A percentile compares a stretch with the other conserved stretches of the same genome.
These are phyloP conservation scores for Crotalaria pallida DNA, from an alignment of 306 rosid genomes.

Conservation along the genomic window DNA sequence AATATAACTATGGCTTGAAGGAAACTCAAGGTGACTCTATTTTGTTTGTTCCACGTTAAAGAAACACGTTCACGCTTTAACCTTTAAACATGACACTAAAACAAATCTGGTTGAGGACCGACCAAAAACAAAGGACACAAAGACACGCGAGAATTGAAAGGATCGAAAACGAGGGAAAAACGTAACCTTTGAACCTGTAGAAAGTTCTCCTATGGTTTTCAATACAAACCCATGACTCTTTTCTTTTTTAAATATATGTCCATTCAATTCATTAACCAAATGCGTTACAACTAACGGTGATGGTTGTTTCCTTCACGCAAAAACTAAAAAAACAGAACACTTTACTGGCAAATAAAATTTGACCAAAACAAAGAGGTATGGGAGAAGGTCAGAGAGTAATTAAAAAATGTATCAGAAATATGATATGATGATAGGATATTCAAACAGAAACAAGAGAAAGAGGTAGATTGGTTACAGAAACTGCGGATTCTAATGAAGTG, in stretches of 20 bases:
- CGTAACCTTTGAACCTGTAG: neutral
- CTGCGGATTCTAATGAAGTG: neutral
- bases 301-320: neutral
- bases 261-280: too few relatives aligned
- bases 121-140: neutral
- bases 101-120: too few relatives aligned
- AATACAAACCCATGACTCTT: neutral
- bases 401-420: neutral
- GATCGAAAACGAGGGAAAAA: neutral
- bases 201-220: neutral
- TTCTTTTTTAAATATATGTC: neutral
- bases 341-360: slow-evolving; percentile 22
- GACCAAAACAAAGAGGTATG: neutral
- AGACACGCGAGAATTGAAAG: neutral
- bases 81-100: slow-evolving; percentile 34
- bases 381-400: neutral
- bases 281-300: slow-evolving; percentile 12
- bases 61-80: slow-evolving; percentile 25
- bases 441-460: slow-evolving; percentile 4
- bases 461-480: slow-evolving; percentile 12
- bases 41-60: slow-evolving; percentile 37
- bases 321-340: slow-evolving; percentile 2
- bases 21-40: slow-evolving; percentile 43
- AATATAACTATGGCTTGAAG: slow-evolving; percentile 49
- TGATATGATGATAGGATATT: neutral